Percentiles rank a stretch among this genome's conserved stretches.
Evolutionary conservation across 495 filamentous ascomycete species (phyloP).

Genomic region (Penicillium fimorum): DNA sequence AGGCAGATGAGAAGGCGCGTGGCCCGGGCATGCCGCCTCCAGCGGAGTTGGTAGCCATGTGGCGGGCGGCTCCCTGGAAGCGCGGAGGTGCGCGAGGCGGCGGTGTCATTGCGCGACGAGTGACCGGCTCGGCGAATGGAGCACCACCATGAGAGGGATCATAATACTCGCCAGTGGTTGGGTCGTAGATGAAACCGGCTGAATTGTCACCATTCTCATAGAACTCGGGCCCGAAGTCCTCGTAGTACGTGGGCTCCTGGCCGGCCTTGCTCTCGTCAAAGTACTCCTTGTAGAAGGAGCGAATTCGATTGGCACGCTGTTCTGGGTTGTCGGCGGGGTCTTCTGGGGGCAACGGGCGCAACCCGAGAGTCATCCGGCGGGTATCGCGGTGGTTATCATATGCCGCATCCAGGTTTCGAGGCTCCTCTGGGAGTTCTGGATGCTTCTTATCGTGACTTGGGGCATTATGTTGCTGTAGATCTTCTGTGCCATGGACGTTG

Average conservation of each 20-base stretch:
- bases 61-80: slow-evolving; percentile 55
- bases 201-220: slow-evolving; percentile 40
- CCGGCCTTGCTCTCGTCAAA: slow-evolving; percentile 80
- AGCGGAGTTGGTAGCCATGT: slow-evolving; percentile 49
- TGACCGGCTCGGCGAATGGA: slow-evolving; percentile 77
- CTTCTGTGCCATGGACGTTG: slow-evolving; percentile 33
- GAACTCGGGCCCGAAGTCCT: slow-evolving; percentile 67
- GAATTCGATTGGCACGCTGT: slow-evolving; percentile 90
- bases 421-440: slow-evolving; percentile 26
- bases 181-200: slow-evolving; percentile 64
- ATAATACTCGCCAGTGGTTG: slow-evolving; percentile 68
- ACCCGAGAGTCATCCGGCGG: slow-evolving; percentile 78
- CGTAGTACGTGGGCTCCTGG: slow-evolving; percentile 56
- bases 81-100: slow-evolving; percentile 77
- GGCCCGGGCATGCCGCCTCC: slow-evolving; percentile 49
- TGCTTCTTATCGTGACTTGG: slow-evolving; percentile 14
- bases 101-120: slow-evolving; percentile 94
- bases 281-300: slow-evolving; percentile 99
- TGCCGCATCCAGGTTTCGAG: slow-evolving; percentile 23
- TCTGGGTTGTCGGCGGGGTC: slow-evolving; percentile 86
- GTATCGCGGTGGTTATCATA: slow-evolving; percentile 55
- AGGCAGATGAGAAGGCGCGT: slow-evolving; percentile 70
- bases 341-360: slow-evolving; percentile 89
- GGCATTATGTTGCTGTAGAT: slow-evolving; percentile 15
- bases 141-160: slow-evolving; percentile 50